Base-by-base conservation (phyloP, 2,329 filamentous ascomycete species). In the Phoma sp. region DNA sequence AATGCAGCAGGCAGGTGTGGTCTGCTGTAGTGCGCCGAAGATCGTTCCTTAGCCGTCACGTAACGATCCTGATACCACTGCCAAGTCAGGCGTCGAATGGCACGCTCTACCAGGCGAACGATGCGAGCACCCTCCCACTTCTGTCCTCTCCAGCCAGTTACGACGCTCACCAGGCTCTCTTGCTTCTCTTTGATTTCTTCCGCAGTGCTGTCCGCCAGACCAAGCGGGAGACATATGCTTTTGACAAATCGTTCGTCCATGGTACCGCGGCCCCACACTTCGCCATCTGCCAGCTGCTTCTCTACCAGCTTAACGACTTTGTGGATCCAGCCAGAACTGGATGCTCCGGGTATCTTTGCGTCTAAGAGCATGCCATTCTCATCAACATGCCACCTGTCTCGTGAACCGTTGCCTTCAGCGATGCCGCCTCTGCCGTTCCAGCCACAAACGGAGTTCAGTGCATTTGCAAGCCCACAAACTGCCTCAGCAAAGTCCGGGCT, bases 401-500 rank as follows among this genome's bases (percentile, higher is more conserved):
- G 86, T 62, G 82, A 85, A 7, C 90, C 91, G 46, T 80, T 81
- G 47, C 87, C 83, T n/a, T 90, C 83, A 24, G 90, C 81, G 40
- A 96, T 88, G 1, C 95, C 95, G 57, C 95, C 95, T 59, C 95
- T 86, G 27, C 91, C 91, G 66, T 85, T 84, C 95, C 95, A 99
- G 68, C 93, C 90, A 71, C 95, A 99, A 5, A 99, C 93, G 6
- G 95, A 98, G 71, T 97, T 98, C 46, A 99, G 80, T 1, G 95
- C 93, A 54, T 96, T 98, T 1, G 92, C 93, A 47, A 99, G 82
- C 7, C 95, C 95, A 73, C 95, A 99, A 0, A 99, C 93, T 6
- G 95, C 95, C 77, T 99, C 95, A 1, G 95, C 91, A 76, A 99
- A 99, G 30, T 96, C 89, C 0, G 95, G 93, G 64, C 95, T 99